These are phyloP conservation scores for Acer campestre DNA, from an alignment of 345 rosid genomes.

Conservation along the genomic window DNA sequence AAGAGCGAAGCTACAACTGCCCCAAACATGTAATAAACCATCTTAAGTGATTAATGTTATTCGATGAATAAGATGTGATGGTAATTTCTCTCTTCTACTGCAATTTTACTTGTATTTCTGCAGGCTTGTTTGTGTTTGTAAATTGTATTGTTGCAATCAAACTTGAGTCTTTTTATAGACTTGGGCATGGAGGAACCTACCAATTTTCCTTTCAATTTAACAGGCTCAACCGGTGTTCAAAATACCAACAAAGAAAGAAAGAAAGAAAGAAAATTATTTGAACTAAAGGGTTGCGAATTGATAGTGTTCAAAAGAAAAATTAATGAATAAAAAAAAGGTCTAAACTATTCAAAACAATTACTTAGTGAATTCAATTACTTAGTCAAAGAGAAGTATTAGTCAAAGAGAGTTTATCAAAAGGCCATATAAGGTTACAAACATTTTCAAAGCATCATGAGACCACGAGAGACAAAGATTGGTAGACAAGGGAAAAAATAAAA, in stretches of 20 bases:
- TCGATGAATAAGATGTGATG: not conserved
- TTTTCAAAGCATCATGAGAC: not conserved
- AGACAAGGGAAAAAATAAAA: not conserved
- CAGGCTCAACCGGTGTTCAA: not conserved
- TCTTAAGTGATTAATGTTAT: not conserved
- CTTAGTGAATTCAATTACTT: no score
- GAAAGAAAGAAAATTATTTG: no score
- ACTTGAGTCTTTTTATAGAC: not conserved
- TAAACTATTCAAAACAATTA: not conserved
- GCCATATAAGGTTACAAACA: not conserved
- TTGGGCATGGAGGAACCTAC: not conserved
- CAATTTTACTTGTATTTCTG: not conserved
- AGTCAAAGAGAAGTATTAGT: not conserved
- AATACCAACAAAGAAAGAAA: no score
- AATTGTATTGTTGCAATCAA: not conserved
- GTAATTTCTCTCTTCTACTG: not conserved
- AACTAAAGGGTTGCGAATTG: not conserved
- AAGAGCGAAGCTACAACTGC: not conserved
- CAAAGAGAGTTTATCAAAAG: not conserved
- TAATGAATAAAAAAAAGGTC: no score
- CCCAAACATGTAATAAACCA: slow-evolving; percentile 11
- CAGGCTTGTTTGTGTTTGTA: not conserved
- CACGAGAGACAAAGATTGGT: not conserved
- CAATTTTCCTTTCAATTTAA: not conserved
- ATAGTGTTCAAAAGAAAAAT: not conserved